These are phyloP conservation scores for Jasminum sambac DNA, from an alignment of 257 asterid species.

Conservation along the genomic window DNA sequence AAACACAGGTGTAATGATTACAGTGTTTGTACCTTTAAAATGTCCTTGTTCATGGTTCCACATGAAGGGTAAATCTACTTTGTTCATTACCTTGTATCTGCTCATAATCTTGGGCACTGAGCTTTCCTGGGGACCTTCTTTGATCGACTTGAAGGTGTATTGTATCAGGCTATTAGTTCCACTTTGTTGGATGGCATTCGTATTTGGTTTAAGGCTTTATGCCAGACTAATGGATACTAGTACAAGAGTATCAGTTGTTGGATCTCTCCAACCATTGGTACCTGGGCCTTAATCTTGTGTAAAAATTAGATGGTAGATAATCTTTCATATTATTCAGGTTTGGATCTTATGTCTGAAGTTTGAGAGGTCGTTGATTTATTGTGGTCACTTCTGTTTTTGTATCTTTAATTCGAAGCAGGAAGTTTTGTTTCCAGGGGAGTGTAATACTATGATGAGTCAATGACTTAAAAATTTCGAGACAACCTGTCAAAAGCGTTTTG, in stretches of 20 bases:
- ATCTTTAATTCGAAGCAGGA: neutral
- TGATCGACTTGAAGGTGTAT: conserved; percentile 7
- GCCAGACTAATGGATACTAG: neutral
- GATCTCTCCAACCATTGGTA: neutral
- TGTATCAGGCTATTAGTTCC: neutral
- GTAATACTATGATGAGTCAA: neutral
- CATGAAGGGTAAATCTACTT: conserved; percentile 15
- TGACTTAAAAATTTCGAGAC: neutral
- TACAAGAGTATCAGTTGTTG: neutral
- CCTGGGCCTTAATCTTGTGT: neutral
- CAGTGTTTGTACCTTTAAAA: neutral
- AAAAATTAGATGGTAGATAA: neutral
- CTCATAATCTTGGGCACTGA: conserved; percentile 4
- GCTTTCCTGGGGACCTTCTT: conserved; percentile 15
- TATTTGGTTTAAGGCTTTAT: neutral
- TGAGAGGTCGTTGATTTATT: neutral
- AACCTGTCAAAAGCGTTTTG: too few species aligned
- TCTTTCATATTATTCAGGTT: neutral
- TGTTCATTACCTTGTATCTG: neutral
- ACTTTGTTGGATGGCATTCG: conserved; percentile 5
- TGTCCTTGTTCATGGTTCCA: neutral
- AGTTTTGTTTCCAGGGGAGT: neutral
- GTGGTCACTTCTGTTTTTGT: neutral
- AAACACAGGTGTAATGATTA: neutral
- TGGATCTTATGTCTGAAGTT: neutral